Evolutionary conservation across 805 yeast genomes (phyloP).

Genomic region (Lipomyces oligophaga): DNA sequence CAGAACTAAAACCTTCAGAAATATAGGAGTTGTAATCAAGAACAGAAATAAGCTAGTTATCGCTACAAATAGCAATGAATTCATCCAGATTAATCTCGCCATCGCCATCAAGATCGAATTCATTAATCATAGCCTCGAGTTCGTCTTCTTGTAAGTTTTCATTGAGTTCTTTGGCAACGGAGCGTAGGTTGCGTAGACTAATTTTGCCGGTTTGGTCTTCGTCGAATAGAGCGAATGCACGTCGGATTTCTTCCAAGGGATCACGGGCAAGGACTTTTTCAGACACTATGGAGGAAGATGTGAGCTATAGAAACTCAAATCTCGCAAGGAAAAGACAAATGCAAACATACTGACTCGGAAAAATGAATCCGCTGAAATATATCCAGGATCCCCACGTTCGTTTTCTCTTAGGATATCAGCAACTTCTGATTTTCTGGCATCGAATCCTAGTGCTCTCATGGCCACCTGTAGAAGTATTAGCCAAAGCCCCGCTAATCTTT

Average conservation of each 20-base stretch:
- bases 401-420: conserved; percentile 73
- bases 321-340: too few species aligned
- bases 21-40: neutral
- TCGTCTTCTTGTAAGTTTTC: conserved; percentile 91
- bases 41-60: conserved; percentile 36
- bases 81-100: conserved; percentile 92
- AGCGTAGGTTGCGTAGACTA: conserved; percentile 68
- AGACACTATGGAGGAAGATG: conserved; percentile 54
- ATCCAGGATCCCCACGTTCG: conserved; percentile 68
- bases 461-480: conserved; percentile 53
- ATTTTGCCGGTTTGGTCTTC: conserved; percentile 86
- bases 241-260: conserved; percentile 83
- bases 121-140: conserved; percentile 84
- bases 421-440: conserved; percentile 72
- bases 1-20: neutral
- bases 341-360: conserved; percentile 58
- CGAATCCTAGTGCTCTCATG: conserved; percentile 90
- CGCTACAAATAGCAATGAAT: conserved; percentile 83
- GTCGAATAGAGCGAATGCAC: conserved; percentile 88
- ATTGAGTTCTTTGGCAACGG: conserved; percentile 89
- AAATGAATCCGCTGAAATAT: conserved; percentile 78
- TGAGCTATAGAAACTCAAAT: too few species aligned
- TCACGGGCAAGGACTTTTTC: conserved; percentile 80
- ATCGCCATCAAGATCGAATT: conserved; percentile 92
- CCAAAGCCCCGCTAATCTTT: too few species aligned